Conservation (phyloP, 495 filamentous ascomycete species). For the Cercophora newfieldiana region DNA sequence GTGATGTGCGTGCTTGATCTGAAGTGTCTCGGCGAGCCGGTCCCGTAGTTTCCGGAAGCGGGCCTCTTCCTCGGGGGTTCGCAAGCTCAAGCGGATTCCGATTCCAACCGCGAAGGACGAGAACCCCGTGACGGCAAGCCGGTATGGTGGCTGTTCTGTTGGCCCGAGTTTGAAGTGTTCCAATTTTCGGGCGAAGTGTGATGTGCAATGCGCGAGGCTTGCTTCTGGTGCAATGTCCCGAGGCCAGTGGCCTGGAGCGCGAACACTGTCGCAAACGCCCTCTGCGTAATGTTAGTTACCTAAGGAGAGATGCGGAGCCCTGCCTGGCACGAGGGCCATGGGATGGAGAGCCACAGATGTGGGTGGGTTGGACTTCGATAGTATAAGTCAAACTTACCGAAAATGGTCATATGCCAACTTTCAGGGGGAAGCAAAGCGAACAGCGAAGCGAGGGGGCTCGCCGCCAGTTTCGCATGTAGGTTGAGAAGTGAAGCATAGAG, state of each 20-base stretch:
- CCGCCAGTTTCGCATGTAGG: constrained; percentile 15
- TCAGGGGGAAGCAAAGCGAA: constrained; percentile 25
- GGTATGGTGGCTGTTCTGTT: constrained; percentile 12
- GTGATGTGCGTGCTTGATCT: constrained; percentile 19
- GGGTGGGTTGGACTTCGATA: no score
- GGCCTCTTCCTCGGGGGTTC: constrained; percentile 8
- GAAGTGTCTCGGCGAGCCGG: constrained; percentile 17
- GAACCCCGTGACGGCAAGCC: constrained; percentile 12
- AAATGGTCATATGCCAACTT: constrained; percentile 32
- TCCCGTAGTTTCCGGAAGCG: constrained; percentile 22
- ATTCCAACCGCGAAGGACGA: constrained; percentile 14
- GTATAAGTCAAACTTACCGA: constrained; percentile 7
- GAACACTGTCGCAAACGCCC: constrained; percentile 26
- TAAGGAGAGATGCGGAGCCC: no score
- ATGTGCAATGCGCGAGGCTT: constrained; percentile 19
- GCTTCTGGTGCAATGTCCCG: constrained; percentile 13
- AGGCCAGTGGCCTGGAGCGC: constrained; percentile 25
- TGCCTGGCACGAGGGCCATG: no score
- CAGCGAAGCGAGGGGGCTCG: constrained; percentile 5
- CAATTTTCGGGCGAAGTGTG: constrained; percentile 14
- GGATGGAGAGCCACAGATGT: no score
- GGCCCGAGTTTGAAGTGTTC: constrained; percentile 15
- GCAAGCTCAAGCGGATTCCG: constrained; percentile 11
- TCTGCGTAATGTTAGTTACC: not conserved
- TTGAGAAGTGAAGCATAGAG: constrained; percentile 20